These are phyloP conservation scores for Tieghemiomyces parasiticus DNA, from an alignment of 192 early-diverging fungal genomes.

Conservation along the genomic window DNA sequence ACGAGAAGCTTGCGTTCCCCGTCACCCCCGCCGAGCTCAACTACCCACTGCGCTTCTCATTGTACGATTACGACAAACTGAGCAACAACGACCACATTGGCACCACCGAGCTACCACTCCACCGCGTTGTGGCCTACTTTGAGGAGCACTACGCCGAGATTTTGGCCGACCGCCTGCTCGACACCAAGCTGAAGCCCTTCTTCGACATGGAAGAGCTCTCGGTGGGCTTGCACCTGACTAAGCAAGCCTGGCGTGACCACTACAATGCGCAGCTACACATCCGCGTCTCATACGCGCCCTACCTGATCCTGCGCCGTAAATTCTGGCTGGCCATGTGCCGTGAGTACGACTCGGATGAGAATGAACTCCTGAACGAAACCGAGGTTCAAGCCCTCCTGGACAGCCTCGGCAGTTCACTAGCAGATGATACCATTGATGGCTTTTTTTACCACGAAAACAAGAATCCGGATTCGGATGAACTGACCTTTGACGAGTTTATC, in stretches of 20 bases:
- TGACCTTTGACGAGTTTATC: conserved; percentile 47
- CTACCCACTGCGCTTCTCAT: conserved; percentile 33
- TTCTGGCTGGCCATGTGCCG: conserved; percentile 55
- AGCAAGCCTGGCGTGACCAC: conserved; percentile 19
- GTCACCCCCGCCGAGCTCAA: conserved; percentile 26
- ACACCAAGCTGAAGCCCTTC: neutral
- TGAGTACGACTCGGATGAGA: conserved; percentile 44
- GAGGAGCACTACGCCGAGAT: conserved; percentile 10
- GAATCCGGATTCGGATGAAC: conserved; percentile 35
- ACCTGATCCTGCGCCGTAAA: conserved; percentile 39
- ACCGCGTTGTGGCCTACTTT: conserved; percentile 31
- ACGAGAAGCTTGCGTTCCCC: conserved; percentile 50
- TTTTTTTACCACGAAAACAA: conserved; percentile 34
- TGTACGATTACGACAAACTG: conserved; percentile 65
- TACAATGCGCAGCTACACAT: conserved; percentile 32
- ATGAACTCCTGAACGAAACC: conserved; percentile 36
- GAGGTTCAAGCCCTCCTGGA: conserved; percentile 58
- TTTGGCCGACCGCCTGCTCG: neutral
- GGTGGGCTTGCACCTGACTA: conserved; percentile 21
- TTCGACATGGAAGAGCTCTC: conserved; percentile 27
- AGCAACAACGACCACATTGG: conserved; percentile 52
- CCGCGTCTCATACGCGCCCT: conserved; percentile 48
- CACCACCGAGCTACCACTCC: conserved; percentile 24
- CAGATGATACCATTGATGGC: conserved; percentile 40
- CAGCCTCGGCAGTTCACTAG: conserved; percentile 46